Evolutionary conservation across 805 yeast species (phyloP).

Genomic region (Lachancea mirantina): DNA sequence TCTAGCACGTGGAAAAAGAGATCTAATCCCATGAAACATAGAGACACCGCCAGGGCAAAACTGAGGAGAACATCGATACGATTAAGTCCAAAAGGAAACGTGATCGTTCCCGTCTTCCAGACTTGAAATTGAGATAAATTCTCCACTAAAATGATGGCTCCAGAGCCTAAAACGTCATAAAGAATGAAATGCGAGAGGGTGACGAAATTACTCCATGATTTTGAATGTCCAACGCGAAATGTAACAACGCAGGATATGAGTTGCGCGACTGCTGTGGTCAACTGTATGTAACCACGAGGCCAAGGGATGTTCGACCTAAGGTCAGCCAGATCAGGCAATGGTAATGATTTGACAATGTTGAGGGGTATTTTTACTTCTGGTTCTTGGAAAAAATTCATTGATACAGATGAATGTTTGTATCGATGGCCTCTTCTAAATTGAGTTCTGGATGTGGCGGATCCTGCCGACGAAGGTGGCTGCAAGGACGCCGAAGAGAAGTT

Average conservation of each 20-base stretch:
- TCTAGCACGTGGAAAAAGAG: constrained; percentile 81
- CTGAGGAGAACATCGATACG: constrained; percentile 82
- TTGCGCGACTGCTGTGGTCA: constrained; percentile 57
- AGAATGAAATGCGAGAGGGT: constrained; percentile 83
- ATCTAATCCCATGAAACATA: constrained; percentile 88
- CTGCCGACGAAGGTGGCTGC: constrained; percentile 13
- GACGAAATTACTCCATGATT: constrained; percentile 52
- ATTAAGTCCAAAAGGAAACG: constrained; percentile 90
- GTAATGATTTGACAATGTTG: constrained; percentile 62
- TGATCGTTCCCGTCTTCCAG: constrained; percentile 76
- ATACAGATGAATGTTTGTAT: constrained; percentile 92
- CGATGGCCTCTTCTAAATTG: constrained; percentile 89
- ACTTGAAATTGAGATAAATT: constrained; percentile 87
- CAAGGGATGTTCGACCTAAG: constrained; percentile 50
- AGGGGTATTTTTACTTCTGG: constrained; percentile 71
- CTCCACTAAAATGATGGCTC: constrained; percentile 62
- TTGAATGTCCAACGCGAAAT: constrained; percentile 52
- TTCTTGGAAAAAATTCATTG: constrained; percentile 92
- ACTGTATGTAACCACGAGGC: constrained; percentile 47
- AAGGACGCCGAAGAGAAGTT: constrained; percentile 18
- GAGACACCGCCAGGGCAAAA: constrained; percentile 76
- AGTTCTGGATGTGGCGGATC: constrained; percentile 34
- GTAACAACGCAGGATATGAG: constrained; percentile 45
- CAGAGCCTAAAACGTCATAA: constrained; percentile 77
- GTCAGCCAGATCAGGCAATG: constrained; percentile 47